Base-by-base conservation (phyloP, 1,139 yeast species). In the Yamadazyma membranifaciens region DNA sequence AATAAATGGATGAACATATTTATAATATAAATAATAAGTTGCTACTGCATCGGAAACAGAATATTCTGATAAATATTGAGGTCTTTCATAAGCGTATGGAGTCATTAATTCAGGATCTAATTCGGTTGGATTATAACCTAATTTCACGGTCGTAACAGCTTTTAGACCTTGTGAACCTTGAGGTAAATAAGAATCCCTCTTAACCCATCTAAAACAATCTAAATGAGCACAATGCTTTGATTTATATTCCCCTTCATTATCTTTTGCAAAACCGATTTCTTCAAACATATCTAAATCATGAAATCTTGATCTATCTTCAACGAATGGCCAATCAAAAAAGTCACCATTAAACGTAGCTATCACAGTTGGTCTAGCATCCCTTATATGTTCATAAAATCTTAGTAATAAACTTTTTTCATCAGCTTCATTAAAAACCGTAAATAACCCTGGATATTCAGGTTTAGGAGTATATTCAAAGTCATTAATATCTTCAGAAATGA, bases 41-140 rank as follows among this genome's bases (percentile, higher is more conserved):
- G 98, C 98, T 36, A 94, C 98, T 3, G 99, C 99, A 74, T 94
- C 99, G 43, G 98, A 94, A 20, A 94, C 99, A 0, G 98, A 94
- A 63, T 94, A 94, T 59, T 94, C 98, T 0, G 98, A 87, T 45
- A 94, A 66, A 3, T 85, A 66, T 58, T 94, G 98, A 0, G 99
- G 98, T 52, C 85, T 81, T 55, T 91, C 96, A 49, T 82, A 81
- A 2, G 99, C 99, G 59, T 91, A 92, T 0, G 97, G 96, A 0
- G 97, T 89, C 99, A 94, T 94, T 39, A 91, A 67, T 64, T 94
- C 99, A 0, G 99, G 99, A 54, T 94, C 98, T 45, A 94, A 71
- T 64, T 94, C 98, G 22, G 92, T 83, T 4, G 99, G 99, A 57
- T 91, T 91, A 56, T 94, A 94, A 5, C 98, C 98, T 41, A 94